phyloP scores from a whole-genome alignment of 331 rosid genomes.

The Malus hybrid region DNA sequence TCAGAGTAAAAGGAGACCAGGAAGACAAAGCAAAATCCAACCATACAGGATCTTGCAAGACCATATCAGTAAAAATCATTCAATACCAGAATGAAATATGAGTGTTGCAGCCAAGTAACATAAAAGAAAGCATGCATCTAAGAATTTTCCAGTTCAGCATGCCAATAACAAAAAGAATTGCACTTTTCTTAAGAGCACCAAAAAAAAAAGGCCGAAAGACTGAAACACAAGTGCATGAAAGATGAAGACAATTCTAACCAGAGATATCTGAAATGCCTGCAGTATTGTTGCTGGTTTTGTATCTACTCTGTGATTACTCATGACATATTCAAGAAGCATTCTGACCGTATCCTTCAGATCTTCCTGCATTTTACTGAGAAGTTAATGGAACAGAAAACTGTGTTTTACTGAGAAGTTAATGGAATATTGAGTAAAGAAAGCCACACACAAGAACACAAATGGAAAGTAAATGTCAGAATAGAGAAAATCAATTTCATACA shows the following conservation, averaged over 20 bases:
- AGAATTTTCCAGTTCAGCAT: neutral
- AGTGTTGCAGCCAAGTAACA: neutral
- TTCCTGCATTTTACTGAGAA: slow-evolving; percentile 43
- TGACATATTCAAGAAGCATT: slow-evolving; percentile 54
- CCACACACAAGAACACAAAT: neutral
- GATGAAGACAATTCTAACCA: slow-evolving; percentile 48
- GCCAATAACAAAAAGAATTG: too few relatives aligned
- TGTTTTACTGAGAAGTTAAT: neutral
- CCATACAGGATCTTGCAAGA: neutral
- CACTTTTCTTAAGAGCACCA: neutral
- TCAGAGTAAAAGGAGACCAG: neutral
- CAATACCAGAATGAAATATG: neutral
- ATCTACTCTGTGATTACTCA: slow-evolving; percentile 52
- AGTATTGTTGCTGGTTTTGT: slow-evolving; percentile 42
- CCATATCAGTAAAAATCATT: neutral
- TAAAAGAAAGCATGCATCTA: neutral
- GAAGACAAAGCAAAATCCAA: neutral
- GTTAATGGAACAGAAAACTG: neutral
- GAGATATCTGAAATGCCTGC: slow-evolving; percentile 81
- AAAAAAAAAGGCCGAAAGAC: neutral
- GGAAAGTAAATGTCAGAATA: neutral
- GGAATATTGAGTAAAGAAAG: neutral
- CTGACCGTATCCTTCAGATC: slow-evolving; percentile 38
- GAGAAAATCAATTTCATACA: slow-evolving; percentile 40
- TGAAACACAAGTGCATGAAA: slow-evolving; percentile 16